These are phyloP conservation scores for Aureobasidium sp. DNA, from an alignment of 2,329 filamentous ascomycete species.

Conservation along the genomic window DNA sequence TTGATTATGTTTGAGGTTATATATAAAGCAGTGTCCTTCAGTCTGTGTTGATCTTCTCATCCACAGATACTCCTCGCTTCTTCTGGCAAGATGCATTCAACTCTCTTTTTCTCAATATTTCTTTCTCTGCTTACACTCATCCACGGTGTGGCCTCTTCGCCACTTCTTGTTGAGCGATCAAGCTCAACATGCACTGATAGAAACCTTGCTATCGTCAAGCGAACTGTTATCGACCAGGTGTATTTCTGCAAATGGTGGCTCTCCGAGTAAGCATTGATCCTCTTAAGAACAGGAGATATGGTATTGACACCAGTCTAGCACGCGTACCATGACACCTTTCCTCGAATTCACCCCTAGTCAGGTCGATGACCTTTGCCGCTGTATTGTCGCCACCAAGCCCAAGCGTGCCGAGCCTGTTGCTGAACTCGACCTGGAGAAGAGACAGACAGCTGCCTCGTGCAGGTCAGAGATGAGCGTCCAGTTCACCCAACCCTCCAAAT, in stretches of 20 bases:
- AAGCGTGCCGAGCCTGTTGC: neutral
- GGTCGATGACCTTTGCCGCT: neutral
- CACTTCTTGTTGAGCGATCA: too few species aligned
- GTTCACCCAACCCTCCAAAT: neutral
- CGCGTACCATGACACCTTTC: neutral
- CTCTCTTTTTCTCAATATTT: too few species aligned
- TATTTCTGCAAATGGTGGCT: constrained; percentile 1
- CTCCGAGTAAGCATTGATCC: neutral
- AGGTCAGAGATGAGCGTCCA: neutral
- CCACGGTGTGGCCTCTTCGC: too few species aligned
- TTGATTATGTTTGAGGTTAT: too few species aligned
- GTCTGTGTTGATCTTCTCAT: too few species aligned
- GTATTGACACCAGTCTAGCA: neutral
- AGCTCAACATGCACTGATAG: too few species aligned
- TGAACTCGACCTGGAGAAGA: neutral
- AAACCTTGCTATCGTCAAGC: neutral
- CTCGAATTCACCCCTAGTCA: neutral
- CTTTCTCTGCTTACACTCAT: too few species aligned
- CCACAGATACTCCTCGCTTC: too few species aligned
- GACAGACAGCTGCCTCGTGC: neutral
- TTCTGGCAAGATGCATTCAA: too few species aligned
- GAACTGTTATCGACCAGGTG: neutral
- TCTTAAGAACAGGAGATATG: neutral
- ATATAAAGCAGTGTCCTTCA: too few species aligned
- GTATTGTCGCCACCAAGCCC: neutral